Evolutionary conservation across 2,329 filamentous ascomycete genomes (phyloP), one percentile per base, ranked within the genome.

Genomic region (Paecilomyces sp.): DNA sequence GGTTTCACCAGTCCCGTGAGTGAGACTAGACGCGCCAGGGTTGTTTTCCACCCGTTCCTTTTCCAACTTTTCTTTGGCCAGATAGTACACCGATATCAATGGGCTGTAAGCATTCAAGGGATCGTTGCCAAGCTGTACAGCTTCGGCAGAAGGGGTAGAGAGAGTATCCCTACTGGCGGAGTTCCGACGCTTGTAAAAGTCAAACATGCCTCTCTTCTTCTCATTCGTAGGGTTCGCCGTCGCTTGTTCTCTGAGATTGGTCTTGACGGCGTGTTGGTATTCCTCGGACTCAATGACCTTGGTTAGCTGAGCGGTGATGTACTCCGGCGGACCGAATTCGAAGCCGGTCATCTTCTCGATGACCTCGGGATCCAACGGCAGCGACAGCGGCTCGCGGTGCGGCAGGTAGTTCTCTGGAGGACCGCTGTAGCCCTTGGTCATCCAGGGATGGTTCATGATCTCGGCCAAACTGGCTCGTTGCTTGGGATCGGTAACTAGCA

Each of bases 321-420:
- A 85, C 57, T 97, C 92, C 1, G 91, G 84, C 0, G 91, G 84
- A 0, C 94, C 94, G 77, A 97, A 99, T 74, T 97, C 96, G 74
- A 99, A 99, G 2, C 94, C 94, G 25, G 92, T 95, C 94, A 99
- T 99, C 66, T 90, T 92, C 55, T 91, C 85, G 59, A 99, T 85
- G 3, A 97, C 88, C 52, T 90, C 88, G 1, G 84, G 80, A 70
- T 97, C 93, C 9, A 99, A 79, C 5, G 93, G 92, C 13, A 95
- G 79, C 41, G 89, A 85, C n/a, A 97, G 75, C 1, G 94, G 91
- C 67, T 96, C 93, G 55, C 94, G 88, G 33, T 80, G 76, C 3
- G 92, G 92, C 1, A 99, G 80, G 64, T 90, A 91, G 69, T 97
- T 99, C 62, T 97, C 94, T 0, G 92, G 92, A 8, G 92, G 87